Conservation (phyloP, 352 stramenopile genomes). For the Plasmopara halstedii region DNA sequence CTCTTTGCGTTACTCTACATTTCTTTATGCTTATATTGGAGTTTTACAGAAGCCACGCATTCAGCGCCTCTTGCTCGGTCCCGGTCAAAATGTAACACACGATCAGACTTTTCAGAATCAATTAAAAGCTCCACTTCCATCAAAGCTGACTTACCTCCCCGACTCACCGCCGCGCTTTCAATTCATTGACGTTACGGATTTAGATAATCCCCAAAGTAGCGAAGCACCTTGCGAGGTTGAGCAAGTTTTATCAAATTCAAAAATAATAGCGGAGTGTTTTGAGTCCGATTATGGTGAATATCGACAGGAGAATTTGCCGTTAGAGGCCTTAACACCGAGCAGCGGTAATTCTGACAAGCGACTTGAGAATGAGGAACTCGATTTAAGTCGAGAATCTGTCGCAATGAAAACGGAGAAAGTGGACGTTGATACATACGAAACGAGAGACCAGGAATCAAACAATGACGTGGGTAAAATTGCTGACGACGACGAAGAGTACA, state of each 20-base stretch:
- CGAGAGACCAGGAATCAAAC: not conserved
- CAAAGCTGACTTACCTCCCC: slow-evolving; percentile 44
- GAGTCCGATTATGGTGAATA: not conserved
- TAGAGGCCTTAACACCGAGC: not conserved
- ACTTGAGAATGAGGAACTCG: not conserved
- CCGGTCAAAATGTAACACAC: slow-evolving; percentile 14
- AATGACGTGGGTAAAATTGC: not conserved
- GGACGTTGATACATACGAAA: too few relatives aligned
- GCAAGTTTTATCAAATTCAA: not conserved
- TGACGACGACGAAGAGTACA: slow-evolving; percentile 23
- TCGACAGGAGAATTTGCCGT: not conserved
- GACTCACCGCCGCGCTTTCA: slow-evolving; percentile 38
- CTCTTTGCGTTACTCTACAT: not conserved
- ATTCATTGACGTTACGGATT: not conserved
- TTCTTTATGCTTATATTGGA: not conserved
- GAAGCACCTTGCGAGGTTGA: not conserved
- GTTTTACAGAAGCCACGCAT: slow-evolving; percentile 36
- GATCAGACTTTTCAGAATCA: slow-evolving; percentile 3
- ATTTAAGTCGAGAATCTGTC: not conserved
- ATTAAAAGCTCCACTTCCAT: slow-evolving; percentile 1
- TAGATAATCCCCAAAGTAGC: not conserved
- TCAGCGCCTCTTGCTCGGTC: slow-evolving; percentile 23
- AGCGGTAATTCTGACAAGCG: not conserved
- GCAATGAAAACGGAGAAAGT: not conserved
- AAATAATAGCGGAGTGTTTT: not conserved